Evolutionary conservation across 2,329 filamentous ascomycete genomes (phyloP), one percentile per base, ranked within the genome.

Genomic region (Penicillium sclerotiorum): DNA sequence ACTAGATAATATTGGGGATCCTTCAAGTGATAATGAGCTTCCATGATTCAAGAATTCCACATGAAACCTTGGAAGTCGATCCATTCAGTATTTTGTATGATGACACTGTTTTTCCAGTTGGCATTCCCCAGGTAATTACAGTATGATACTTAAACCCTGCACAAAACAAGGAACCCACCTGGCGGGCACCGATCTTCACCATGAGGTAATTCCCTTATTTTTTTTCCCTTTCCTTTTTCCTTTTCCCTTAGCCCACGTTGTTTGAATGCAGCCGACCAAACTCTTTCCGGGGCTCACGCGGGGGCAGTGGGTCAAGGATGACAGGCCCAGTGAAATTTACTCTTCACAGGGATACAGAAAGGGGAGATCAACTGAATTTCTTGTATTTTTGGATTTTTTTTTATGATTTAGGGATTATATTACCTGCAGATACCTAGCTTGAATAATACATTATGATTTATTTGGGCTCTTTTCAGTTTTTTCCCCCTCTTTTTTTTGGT

Each of bases 251-350:
- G 64, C 66, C 67, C 67, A 70, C 67, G 67, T 70, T 70, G 62
- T 66, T 62, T 64, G 61, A 63, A 50, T 66, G 67, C 67, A 66
- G 63, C 61, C 60, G 63, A 63, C 67, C 63, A 65, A 64, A 69
- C 65, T 63, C 61, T 66, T 63, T 61, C 50, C 45, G 57, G n/a
- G 52, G 35, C 55, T 64, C 61, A 62, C 67, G 67, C 67, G 66
- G 69, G 65, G 65, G 58, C 57, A 57, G 67, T 69, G 67, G 67
- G 62, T 67, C 66, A 57, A 59, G 60, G 63, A 64, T 70, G 66
- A 67, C 66, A 69, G 66, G 62, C 64, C 61, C 49, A 25, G 52
- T 67, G 65, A 65, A 62, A 23, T 20, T 41, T 43, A 18, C 27
- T 41, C 38, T 28, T 28, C 65, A 66, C 57, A 53, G 53, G 58